Base-by-base conservation (phyloP, 2,329 filamentous ascomycete genomes). In the Truncatella angustata region DNA sequence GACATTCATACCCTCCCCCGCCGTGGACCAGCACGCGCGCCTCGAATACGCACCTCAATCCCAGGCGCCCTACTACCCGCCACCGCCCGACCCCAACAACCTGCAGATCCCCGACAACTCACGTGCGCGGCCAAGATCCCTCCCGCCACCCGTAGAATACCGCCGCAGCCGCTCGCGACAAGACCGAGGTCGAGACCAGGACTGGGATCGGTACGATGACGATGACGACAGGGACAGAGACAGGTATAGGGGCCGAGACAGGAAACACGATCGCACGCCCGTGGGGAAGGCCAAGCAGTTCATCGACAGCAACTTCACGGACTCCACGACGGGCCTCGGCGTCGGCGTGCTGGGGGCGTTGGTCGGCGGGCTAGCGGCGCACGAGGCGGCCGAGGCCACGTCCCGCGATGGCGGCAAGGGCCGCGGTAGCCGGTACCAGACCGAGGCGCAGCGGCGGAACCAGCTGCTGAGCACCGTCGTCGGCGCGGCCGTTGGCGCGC, bases 401-500 rank as follows among this genome's bases (percentile, higher is more conserved):
- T 63, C 61, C 47, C 62, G 64, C 21, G 62, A 67, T n/a, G n/a
- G n/a, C n/a, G n/a, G n/a, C n/a, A n/a, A n/a, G 23, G 56, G 58
- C 40, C 61, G 53, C 44, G 62, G 61, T 21, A 62, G 55, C 24
- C 54, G 61, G 6, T 56, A 58, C 43, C 53, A 58, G 4, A 60
- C 66, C 28, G 64, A 65, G 40, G 55, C 66, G 4, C 58, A 63
- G 26, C 67, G 66, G 30, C 66, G 67, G 46, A 66, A 66, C 47
- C 66, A 66, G 49, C 64, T 76, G 48, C 62, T 81, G 14, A 75
- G 76, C 3, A 80, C 80, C 9, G 66, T 82, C 9, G 70, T 82
- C 3, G 79, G 80, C 2, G 80, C 78, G 1, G 76, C 80, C 3
- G 78, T 80, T 0, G 79, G 78, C 3, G 79, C 79, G 3, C 68